These are phyloP conservation scores for Aspergillus sp. DNA, from an alignment of 2,329 filamentous ascomycete genomes.

Conservation along the genomic window DNA sequence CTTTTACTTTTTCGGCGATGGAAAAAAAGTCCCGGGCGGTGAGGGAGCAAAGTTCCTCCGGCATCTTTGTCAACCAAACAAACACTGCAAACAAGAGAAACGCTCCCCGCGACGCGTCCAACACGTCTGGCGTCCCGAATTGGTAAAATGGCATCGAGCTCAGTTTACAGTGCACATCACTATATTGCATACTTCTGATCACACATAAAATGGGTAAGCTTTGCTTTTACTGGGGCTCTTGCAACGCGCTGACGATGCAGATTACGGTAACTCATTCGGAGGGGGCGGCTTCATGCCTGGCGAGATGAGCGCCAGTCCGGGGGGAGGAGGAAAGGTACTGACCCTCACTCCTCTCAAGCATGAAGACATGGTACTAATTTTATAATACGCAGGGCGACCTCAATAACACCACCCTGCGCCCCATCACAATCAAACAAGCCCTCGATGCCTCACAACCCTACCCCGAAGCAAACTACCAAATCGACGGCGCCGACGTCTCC, in stretches of 20 bases:
- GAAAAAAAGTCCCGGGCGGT: conserved; percentile 24
- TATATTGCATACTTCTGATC: neutral
- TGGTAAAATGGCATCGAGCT: conserved; percentile 26
- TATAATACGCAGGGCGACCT: conserved; percentile 41
- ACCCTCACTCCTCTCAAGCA: neutral
- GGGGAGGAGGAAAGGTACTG: conserved; percentile 19
- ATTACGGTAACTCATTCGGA: conserved; percentile 47
- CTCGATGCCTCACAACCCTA: conserved; percentile 72
- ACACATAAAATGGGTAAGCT: conserved; percentile 24
- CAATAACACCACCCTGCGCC: conserved; percentile 75
- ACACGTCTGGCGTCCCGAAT: conserved; percentile 37
- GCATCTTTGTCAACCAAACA: conserved; percentile 17
- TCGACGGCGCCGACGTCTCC: conserved; percentile 68
- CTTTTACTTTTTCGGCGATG: conserved; percentile 3
- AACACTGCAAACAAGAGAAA: conserved; percentile 9
- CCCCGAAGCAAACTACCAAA: conserved; percentile 68
- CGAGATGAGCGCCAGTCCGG: conserved; percentile 41
- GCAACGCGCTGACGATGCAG: conserved; percentile 6
- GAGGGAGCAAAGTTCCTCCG: conserved; percentile 14
- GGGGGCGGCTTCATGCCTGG: conserved; percentile 55
- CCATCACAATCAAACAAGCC: conserved; percentile 93
- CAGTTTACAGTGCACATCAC: conserved; percentile 1
- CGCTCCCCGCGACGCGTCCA: conserved; percentile 27
- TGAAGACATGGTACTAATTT: neutral
- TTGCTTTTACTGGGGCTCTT: no score